Percentiles rank a stretch among this genome's conserved stretches.
Conservation (phyloP, 2,329 filamentous ascomycete species). For the Botrytis sinoallii region DNA sequence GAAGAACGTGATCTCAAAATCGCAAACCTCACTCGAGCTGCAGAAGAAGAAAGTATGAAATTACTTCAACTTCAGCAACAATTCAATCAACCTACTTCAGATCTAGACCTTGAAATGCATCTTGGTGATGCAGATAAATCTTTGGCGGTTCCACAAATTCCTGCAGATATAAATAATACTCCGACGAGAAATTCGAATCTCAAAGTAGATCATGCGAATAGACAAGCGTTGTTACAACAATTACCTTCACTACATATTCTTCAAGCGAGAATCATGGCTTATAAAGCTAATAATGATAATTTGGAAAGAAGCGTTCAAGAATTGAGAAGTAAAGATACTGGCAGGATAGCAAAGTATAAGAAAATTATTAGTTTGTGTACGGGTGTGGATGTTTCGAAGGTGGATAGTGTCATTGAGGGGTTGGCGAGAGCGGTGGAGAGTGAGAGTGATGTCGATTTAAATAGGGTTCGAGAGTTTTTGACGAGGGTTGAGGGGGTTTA, state of each 20-base stretch:
- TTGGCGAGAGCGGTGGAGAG: conserved; percentile 87
- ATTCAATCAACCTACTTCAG: conserved; percentile 49
- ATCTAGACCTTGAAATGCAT: conserved; percentile 52
- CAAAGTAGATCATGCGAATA: conserved; percentile 43
- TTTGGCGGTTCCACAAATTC: conserved; percentile 30
- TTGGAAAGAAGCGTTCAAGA: conserved; percentile 65
- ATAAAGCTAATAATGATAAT: conserved; percentile 64
- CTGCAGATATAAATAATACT: conserved; percentile 32
- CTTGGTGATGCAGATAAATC: conserved; percentile 39
- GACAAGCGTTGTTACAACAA: conserved; percentile 37
- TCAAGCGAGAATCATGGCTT: conserved; percentile 65
- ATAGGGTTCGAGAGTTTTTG: conserved; percentile 73
- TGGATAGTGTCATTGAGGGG: conserved; percentile 76
- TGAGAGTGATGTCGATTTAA: conserved; percentile 74
- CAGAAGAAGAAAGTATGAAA: conserved; percentile 63
- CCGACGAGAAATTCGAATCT: conserved; percentile 40
- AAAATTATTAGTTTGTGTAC: conserved; percentile 87
- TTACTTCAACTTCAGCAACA: conserved; percentile 48
- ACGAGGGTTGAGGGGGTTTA: conserved; percentile 58
- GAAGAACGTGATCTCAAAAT: conserved; percentile 67
- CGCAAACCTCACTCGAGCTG: conserved; percentile 71
- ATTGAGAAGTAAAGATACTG: conserved; percentile 75
- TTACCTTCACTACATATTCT: conserved; percentile 62
- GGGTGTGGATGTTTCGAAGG: conserved; percentile 66
- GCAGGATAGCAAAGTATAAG: conserved; percentile 83